phyloP scores from a whole-genome alignment of 148 eudicot genomes.

The Nepenthes gracilis region DNA sequence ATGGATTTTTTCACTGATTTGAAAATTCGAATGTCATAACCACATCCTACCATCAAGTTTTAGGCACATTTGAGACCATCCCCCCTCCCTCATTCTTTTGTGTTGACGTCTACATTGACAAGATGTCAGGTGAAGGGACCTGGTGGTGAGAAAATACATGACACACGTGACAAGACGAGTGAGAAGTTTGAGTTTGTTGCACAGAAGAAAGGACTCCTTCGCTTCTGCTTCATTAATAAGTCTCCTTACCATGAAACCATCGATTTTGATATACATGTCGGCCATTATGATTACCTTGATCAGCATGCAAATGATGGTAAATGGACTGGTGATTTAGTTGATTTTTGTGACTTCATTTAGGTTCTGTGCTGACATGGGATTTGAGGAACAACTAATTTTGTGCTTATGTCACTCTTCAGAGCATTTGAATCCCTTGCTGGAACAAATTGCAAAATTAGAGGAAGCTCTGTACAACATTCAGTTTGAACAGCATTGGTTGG shows the following conservation, averaged over 20 bases:
- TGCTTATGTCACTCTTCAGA: slow-evolving; percentile 24
- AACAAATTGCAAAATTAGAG: slow-evolving; percentile 61
- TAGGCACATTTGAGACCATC: too few species aligned
- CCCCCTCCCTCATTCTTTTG: too few species aligned
- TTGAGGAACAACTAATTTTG: not conserved
- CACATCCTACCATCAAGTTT: too few species aligned
- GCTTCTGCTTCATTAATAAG: slow-evolving; percentile 63
- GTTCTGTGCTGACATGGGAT: not conserved
- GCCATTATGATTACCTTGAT: slow-evolving; percentile 41
- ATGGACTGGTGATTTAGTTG: not conserved
- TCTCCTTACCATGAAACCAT: slow-evolving; percentile 81
- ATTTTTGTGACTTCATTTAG: not conserved
- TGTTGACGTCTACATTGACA: too few species aligned
- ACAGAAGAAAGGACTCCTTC: slow-evolving; percentile 39
- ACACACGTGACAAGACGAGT: slow-evolving; percentile 40
- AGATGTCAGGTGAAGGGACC: slow-evolving; percentile 67
- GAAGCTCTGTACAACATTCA: slow-evolving; percentile 78
- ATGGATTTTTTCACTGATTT: too few species aligned
- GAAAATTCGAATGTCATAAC: too few species aligned
- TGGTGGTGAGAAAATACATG: slow-evolving; percentile 40
- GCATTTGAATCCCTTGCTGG: slow-evolving; percentile 61
- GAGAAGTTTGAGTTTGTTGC: slow-evolving; percentile 64
- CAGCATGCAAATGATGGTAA: slow-evolving; percentile 77
- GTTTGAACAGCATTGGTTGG: slow-evolving; percentile 85
- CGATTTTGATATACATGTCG: slow-evolving; percentile 61